Conservation (phyloP, 2,329 filamentous ascomycete species). For the Fusarium sp. region DNA sequence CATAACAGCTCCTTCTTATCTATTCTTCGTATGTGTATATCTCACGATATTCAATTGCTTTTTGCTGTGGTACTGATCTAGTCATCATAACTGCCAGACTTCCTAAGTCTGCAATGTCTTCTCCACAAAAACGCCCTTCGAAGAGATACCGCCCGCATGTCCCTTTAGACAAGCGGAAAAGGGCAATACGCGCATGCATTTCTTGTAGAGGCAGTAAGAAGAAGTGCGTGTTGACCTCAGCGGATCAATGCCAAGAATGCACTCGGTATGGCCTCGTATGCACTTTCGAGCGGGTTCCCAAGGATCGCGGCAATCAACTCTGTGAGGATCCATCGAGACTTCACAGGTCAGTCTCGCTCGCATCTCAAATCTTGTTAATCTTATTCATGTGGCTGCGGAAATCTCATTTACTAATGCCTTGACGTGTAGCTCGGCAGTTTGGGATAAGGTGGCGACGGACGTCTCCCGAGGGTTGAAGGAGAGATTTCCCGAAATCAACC, state of each 20-base stretch:
- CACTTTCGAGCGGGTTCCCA: neutral
- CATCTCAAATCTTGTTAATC: neutral
- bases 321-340: neutral
- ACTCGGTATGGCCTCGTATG: neutral
- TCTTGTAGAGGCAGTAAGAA: neutral
- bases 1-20: neutral
- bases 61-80: no score
- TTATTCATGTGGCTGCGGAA: neutral
- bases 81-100: neutral
- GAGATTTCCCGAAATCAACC: neutral
- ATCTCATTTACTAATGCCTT: neutral
- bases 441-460: neutral
- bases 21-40: neutral
- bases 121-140: neutral
- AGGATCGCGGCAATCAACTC: neutral
- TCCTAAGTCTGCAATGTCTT: neutral
- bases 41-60: neutral
- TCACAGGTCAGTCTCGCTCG: neutral
- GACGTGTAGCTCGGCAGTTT: neutral
- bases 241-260: neutral
- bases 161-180: neutral
- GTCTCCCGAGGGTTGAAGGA: neutral
- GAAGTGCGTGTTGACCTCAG: neutral
- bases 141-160: neutral
- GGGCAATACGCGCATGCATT: neutral